Base-by-base conservation (phyloP, 1,139 yeast genomes). In the Saccharomyces hybrid region DNA sequence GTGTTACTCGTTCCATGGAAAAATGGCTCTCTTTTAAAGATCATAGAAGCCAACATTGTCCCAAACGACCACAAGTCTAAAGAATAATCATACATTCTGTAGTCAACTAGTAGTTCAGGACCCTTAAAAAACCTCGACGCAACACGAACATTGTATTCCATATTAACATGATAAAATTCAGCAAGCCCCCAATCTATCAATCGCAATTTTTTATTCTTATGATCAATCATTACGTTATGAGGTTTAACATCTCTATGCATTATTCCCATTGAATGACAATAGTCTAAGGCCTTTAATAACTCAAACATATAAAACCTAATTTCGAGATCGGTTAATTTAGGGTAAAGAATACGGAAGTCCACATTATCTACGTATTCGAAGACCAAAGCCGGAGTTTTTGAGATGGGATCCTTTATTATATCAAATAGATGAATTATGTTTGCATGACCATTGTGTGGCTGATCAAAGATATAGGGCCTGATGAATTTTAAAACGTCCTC, bases 171-270 rank as follows among this genome's bases (percentile, higher is more conserved):
- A 70, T 95, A 95, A 68, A 91, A 93, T 71, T 95, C 99, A 3
- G 99, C 99, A 56, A 95, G 77, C 9, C 99, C 99, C 99, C 99
- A 95, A 75, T 95, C 99, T 61, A 95, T 95, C 60, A 95, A 79
- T 60, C 97, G 80, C 61, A 95, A 75, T 57, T 75, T 76, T 64
- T 81, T 80, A 61, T 78, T 77, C 53, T 82, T 82, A 62, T 93
- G 98, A 70, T 95, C 99, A 66, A 95, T 95, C 97, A 95, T 93
- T 50, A 95, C 95, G 68, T 95, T 95, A 69, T 95, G 98, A 29
- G 99, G 99, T 71, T 95, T 95, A 58, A 95, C 99, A 72, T 95
- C 99, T 69, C 99, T 79, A 72, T 95, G 99, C 88, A 95, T 95
- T 59, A 95, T 91, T 46, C 99, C 99, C 89, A 88, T 89, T 5